Percentiles rank a stretch among this genome's conserved stretches.
Conservation (phyloP, 2,329 filamentous ascomycete genomes). For the Pestalotiopsis sp. region DNA sequence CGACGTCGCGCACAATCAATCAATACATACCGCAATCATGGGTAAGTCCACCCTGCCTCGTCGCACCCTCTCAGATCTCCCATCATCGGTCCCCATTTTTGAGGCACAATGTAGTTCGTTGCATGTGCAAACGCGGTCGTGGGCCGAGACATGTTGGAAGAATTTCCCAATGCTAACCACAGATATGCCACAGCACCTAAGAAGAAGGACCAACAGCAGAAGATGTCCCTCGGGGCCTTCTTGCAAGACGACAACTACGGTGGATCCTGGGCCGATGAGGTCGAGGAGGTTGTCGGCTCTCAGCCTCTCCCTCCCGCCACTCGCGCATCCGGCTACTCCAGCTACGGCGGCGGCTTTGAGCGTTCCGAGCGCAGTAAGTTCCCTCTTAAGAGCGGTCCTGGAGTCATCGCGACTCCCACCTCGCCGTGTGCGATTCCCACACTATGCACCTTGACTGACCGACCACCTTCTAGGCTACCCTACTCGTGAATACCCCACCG, state of each 20-base stretch:
- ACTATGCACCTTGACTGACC: slow-evolving; percentile 13
- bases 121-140: slow-evolving; percentile 12
- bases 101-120: background rate
- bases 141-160: slow-evolving; percentile 13
- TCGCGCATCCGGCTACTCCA: slow-evolving; percentile 25
- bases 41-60: slow-evolving; percentile 41
- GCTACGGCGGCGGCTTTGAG: slow-evolving; percentile 24
- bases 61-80: background rate
- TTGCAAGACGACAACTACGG: slow-evolving; percentile 82
- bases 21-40: slow-evolving; percentile 60
- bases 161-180: slow-evolving; percentile 41
- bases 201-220: slow-evolving; percentile 84
- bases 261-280: slow-evolving; percentile 98
- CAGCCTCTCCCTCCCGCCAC: slow-evolving; percentile 52
- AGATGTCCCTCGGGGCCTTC: slow-evolving; percentile 97
- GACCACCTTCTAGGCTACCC: slow-evolving; percentile 46
- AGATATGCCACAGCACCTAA: slow-evolving; percentile 68
- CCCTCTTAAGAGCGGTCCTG: background rate
- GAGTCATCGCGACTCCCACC: background rate
- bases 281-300: slow-evolving; percentile 79
- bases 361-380: slow-evolving; percentile 41
- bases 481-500: slow-evolving; percentile 70
- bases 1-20: slow-evolving; percentile 26
- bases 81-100: background rate
- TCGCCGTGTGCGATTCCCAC: background rate